Evolutionary conservation across 1,139 yeast species (phyloP).

Genomic region (Suhomyces chickasaworum): DNA sequence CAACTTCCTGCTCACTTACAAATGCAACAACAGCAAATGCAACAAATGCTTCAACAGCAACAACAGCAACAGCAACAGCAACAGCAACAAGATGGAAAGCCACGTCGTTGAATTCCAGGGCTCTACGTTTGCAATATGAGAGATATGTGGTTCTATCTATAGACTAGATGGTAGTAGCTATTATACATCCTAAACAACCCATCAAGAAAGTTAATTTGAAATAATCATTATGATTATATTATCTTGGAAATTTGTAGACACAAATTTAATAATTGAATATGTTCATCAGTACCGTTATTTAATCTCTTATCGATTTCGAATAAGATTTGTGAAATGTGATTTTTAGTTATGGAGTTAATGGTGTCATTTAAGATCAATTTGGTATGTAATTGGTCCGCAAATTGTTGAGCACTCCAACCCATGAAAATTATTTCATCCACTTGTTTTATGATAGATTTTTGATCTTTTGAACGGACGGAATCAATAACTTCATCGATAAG

Average conservation of each 20-base stretch:
- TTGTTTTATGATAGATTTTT: conserved; percentile 38
- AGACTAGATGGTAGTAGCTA: neutral
- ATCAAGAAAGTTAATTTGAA: neutral
- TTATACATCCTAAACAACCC: neutral
- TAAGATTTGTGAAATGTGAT: conserved; percentile 59
- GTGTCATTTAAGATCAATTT: conserved; percentile 59
- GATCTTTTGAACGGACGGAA: conserved; percentile 41
- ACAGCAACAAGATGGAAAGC: conserved; percentile 9
- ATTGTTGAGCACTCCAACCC: conserved; percentile 88
- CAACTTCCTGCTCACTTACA: conserved; percentile 15
- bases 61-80: conserved; percentile 16
- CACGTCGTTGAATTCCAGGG: neutral
- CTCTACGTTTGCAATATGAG: neutral
- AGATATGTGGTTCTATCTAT: neutral
- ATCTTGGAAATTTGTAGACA: conserved; percentile 56
- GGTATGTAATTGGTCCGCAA: conserved; percentile 81
- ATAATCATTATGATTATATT: conserved; percentile 5
- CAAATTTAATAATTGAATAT: conserved; percentile 75
- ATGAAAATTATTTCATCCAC: conserved; percentile 61
- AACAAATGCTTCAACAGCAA: conserved; percentile 9
- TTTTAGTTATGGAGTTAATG: conserved; percentile 59
- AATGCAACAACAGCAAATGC: conserved; percentile 16
- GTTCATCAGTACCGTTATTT: conserved; percentile 89
- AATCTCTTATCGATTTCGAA: conserved; percentile 77
- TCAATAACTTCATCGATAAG: conserved; percentile 48